Evolutionary conservation across 345 rosid genomes (phyloP), one percentile per base, ranked within the genome.

Genomic region (Aurinia saxatilis): DNA sequence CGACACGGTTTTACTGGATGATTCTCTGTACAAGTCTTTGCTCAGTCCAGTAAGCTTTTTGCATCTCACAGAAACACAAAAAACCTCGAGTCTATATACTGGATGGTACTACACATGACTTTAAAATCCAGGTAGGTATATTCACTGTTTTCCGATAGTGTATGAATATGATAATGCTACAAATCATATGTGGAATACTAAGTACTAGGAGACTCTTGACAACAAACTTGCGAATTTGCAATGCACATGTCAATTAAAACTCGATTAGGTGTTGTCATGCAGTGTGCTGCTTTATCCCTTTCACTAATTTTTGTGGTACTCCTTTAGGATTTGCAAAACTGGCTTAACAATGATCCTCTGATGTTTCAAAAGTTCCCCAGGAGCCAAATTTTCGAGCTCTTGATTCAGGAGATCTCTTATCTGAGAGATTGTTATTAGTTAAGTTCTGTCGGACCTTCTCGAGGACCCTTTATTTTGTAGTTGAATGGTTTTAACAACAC

Each of bases 21-120:
- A 93, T 74, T 87, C 96, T 71, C 99, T 96, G 12, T 81, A 93
- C 75, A 93, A 93, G 71, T 85, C 96, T 9, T 79, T 93, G 83
- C 91, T 90, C 69, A 93, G 90, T 71, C 97, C 97, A 6, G 97
- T 89, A 75, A 82, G 93, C 77, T 72, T 8, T 8, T 23, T 14
- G 30, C 31, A 27, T n/a, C 3, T 36, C 12, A n/a, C n/a, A n/a
- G n/a, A n/a, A n/a, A n/a, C n/a, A n/a, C n/a, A n/a, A n/a, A n/a
- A n/a, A n/a, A n/a, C n/a, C n/a, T n/a, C n/a, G n/a, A n/a, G n/a
- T n/a, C n/a, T n/a, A n/a, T n/a, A n/a, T n/a, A n/a, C n/a, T n/a
- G n/a, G n/a, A n/a, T n/a, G n/a, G n/a, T n/a, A n/a, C n/a, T n/a
- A n/a, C n/a, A n/a, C n/a, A n/a, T n/a, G n/a, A n/a, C n/a, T n/a